Evolutionary conservation across 2,329 filamentous ascomycete genomes (phyloP).

Genomic region (Ceratocystis destructans): DNA sequence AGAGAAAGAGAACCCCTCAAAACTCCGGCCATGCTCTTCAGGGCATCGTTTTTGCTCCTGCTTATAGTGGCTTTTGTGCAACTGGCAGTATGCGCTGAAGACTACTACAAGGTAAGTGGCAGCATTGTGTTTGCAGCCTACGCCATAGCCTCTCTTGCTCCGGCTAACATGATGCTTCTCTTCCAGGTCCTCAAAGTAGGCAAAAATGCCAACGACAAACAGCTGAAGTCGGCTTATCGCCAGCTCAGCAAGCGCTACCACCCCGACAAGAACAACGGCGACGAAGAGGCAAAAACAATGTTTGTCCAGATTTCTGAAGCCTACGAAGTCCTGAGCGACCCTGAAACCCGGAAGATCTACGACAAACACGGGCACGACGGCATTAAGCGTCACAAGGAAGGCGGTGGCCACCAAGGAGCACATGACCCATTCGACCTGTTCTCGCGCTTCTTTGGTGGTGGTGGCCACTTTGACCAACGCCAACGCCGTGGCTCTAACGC

Average conservation of each 20-base stretch:
- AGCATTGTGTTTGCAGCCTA: background rate
- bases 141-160: background rate
- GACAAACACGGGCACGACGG: slow-evolving; percentile 90
- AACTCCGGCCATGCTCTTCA: slow-evolving; percentile 29
- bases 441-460: slow-evolving; percentile 89
- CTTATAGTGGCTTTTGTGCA: slow-evolving; percentile 42
- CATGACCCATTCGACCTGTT: slow-evolving; percentile 95
- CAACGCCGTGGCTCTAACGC: slow-evolving; percentile 77
- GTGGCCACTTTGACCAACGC: slow-evolving; percentile 66
- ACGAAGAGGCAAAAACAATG: slow-evolving; percentile 69
- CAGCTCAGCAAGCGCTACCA: slow-evolving; percentile 90
- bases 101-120: slow-evolving; percentile 59
- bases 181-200: slow-evolving; percentile 62
- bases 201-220: slow-evolving; percentile 64
- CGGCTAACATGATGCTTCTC: background rate
- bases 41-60: slow-evolving; percentile 33
- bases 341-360: slow-evolving; percentile 75
- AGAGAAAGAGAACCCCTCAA: background rate
- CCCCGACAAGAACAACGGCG: slow-evolving; percentile 89
- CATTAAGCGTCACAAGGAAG: slow-evolving; percentile 66
- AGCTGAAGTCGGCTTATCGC: slow-evolving; percentile 89
- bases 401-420: slow-evolving; percentile 44
- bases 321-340: slow-evolving; percentile 77
- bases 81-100: slow-evolving; percentile 46
- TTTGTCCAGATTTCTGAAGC: slow-evolving; percentile 92